Percentiles rank a stretch among this genome's conserved stretches.
These are phyloP conservation scores for Clonostachys rosea DNA, from an alignment of 2,329 filamentous ascomycete species.

Conservation along the genomic window DNA sequence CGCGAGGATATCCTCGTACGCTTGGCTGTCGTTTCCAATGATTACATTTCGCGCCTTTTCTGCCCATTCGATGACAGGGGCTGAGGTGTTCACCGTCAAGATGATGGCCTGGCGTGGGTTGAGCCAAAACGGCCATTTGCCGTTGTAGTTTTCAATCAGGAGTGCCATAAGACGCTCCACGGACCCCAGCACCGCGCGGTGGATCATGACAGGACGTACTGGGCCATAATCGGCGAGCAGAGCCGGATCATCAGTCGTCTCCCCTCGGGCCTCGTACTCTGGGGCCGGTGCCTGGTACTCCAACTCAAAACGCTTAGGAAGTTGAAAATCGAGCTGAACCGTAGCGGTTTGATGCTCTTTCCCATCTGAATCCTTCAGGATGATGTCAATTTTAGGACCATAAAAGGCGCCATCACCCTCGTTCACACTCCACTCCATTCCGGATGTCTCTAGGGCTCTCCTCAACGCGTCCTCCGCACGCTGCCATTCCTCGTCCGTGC, in stretches of 20 bases:
- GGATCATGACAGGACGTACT: slow-evolving; percentile 72
- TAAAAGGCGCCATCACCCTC: slow-evolving; percentile 87
- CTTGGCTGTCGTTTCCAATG: slow-evolving; percentile 33
- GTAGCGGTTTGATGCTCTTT: slow-evolving; percentile 89
- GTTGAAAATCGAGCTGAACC: slow-evolving; percentile 85
- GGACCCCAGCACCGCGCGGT: slow-evolving; percentile 79
- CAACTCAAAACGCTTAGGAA: slow-evolving; percentile 76
- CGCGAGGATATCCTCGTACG: slow-evolving; percentile 23
- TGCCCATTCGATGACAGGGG: slow-evolving; percentile 45
- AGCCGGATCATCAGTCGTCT: slow-evolving; percentile 41
- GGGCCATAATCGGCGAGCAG: slow-evolving; percentile 48
- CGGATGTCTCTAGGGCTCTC: slow-evolving; percentile 56
- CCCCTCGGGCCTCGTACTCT: slow-evolving; percentile 50
- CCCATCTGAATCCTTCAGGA: slow-evolving; percentile 72
- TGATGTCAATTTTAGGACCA: slow-evolving; percentile 86
- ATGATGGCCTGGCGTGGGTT: slow-evolving; percentile 75
- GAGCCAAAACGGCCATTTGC: slow-evolving; percentile 84
- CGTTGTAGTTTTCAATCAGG: slow-evolving; percentile 77
- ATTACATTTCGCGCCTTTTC: slow-evolving; percentile 42
- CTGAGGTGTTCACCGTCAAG: slow-evolving; percentile 63
- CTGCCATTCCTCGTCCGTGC: slow-evolving; percentile 60
- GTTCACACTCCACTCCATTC: slow-evolving; percentile 68
- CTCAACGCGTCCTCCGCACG: slow-evolving; percentile 33
- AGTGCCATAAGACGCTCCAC: slow-evolving; percentile 82
- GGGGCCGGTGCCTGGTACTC: slow-evolving; percentile 69